Evolutionary conservation across 2,329 filamentous ascomycete genomes (phyloP), one percentile per base, ranked within the genome.

Genomic region (Sarocladium strictum): DNA sequence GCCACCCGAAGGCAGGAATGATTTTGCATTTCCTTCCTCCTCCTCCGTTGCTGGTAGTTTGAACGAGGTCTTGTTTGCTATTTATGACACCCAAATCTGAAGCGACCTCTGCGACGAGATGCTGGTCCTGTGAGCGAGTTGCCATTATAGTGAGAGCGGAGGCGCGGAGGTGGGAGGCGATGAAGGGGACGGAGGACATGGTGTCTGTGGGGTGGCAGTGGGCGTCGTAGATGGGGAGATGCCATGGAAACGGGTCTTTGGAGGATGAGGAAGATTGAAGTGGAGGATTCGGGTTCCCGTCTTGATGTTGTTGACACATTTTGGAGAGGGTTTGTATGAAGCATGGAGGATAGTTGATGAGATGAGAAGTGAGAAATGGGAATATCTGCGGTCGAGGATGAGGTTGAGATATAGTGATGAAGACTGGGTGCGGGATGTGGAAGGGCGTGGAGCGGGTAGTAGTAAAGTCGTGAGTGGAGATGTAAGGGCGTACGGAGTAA

Each of bases 181-280:
- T 84, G 12, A 66, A 68, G 11, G 74, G 60, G 50, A 88, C 69
- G 17, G 77, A 81, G 40, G 76, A 70, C 79, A 90, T 85, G 19
- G 84, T 89, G 67, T 93, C 89, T 26, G 89, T 93, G 3, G 89
- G 89, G 66, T 94, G 89, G 68, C 89, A 93, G 72, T 94, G 89
- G 21, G 89, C 87, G 65, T 94, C 89, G 65, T 79, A 89, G 57
- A 90, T 75, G 50, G 85, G 85, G 29, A 85, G 69, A 55, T 86
- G 76, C 87, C 87, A 91, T 12, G 87, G 87, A 60, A 86, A 85
- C 24, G 69, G 64, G 54, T 60, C 53, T 7, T 56, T 40, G 53
- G 53, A 10, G 43, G 12, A 11, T 15, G 24, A 7, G 9, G 43
- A 12, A 3, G 43, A 7, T 15, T 9, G 7, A 11, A 24, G 24